These are phyloP conservation scores for Trichoderma parareesei DNA, from an alignment of 495 filamentous ascomycete species.

Conservation along the genomic window DNA sequence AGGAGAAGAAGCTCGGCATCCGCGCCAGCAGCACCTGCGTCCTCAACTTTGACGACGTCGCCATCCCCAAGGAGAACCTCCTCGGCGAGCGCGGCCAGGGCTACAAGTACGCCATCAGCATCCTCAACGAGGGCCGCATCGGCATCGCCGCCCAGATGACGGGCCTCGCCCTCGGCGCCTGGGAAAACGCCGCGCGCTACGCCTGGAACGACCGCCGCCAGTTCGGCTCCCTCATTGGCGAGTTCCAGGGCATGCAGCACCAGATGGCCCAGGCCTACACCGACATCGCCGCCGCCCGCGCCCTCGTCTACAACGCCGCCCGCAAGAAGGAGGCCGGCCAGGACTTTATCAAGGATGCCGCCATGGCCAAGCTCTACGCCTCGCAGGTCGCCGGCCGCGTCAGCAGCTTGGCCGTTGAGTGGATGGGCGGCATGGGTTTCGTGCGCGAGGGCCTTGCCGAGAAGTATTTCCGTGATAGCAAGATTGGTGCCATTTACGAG, in stretches of 20 bases:
- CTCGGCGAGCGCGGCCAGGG: constrained; percentile 84
- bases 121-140: constrained; percentile 97
- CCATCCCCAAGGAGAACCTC: constrained; percentile 77
- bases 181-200: constrained; percentile 87
- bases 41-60: constrained; percentile 94
- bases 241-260: constrained; percentile 99
- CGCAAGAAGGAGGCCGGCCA: constrained; percentile 96
- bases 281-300: constrained; percentile 84
- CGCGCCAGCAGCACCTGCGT: constrained; percentile 91
- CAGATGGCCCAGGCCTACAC: constrained; percentile 95
- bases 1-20: constrained; percentile 99
- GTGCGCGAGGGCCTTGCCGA: constrained; percentile 93
- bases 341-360: constrained; percentile 89
- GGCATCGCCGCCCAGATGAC: constrained; percentile 99
- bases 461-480: constrained; percentile 97
- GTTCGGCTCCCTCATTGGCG: constrained; percentile 85
- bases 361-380: constrained; percentile 96
- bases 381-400: constrained; percentile 89
- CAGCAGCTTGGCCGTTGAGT: constrained; percentile 81
- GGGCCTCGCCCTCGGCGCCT: constrained; percentile 87
- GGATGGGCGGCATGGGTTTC: constrained; percentile 98
- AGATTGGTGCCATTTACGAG: constrained; percentile 98
- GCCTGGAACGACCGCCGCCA: constrained; percentile 97
- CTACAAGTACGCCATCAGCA: constrained; percentile 93
- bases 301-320: constrained; percentile 91